Conservation (phyloP, 768 basidiomycete species). For the Suillus sp. region DNA sequence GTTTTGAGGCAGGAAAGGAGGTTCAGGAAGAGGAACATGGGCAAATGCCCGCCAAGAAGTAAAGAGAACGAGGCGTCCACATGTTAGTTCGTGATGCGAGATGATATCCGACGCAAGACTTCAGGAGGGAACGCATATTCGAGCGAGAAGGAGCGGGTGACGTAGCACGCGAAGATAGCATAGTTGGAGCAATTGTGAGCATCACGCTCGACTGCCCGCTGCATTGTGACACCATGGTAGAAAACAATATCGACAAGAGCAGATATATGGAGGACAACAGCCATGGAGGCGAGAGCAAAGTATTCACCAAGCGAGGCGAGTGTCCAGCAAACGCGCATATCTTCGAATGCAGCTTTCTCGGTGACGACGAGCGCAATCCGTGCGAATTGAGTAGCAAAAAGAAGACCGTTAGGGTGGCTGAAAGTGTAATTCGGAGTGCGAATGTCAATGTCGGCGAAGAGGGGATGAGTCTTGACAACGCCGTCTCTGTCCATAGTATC, state of each 20-base stretch:
- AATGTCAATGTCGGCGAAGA: conserved; percentile 93
- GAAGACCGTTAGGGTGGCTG: conserved; percentile 90
- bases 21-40: conserved; percentile 65
- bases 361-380: conserved; percentile 98
- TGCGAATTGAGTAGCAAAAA: conserved; percentile 98
- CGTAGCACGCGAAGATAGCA: too few species aligned
- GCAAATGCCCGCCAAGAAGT: conserved; percentile 38
- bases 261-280: conserved; percentile 95
- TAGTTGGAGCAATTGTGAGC: conserved; percentile 91
- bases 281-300: conserved; percentile 96
- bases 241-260: conserved; percentile 97
- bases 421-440: conserved; percentile 98
- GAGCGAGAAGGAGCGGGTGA: too few species aligned
- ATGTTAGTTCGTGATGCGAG: conserved; percentile 90
- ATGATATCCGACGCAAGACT: conserved; percentile 88
- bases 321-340: conserved; percentile 99
- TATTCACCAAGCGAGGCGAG: conserved; percentile 98
- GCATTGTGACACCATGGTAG: conserved; percentile 99
- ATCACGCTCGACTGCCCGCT: conserved; percentile 97
- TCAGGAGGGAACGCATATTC: conserved; percentile 96
- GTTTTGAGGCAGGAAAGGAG: conserved; percentile 65
- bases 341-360: conserved; percentile 97
- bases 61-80: conserved; percentile 25
- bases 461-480: conserved; percentile 91
- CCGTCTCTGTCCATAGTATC: conserved; percentile 97